Evolutionary conservation across 208 protist species (phyloP), one percentile per base, ranked within the genome.

Genomic region (Willaertia magna): DNA sequence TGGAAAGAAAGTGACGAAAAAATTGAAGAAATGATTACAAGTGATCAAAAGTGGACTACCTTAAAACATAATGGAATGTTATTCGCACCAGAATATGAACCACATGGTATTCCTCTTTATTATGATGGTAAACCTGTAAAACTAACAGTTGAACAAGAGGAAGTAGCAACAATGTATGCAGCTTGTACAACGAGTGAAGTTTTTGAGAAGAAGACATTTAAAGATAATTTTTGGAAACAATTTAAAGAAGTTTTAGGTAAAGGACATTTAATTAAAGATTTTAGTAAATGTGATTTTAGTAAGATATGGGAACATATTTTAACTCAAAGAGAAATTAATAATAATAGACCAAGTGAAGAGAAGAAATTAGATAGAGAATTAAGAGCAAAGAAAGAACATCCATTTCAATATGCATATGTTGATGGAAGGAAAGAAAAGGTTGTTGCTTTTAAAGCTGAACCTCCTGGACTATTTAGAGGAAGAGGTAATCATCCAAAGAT

Each of bases 101-200:
- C 97, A 22, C 98, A 99, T 85, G 95, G 95, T 22, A 93, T 99
- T 61, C 91, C 96, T 46, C 92, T 99, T 30, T 74, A 91, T 30
- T 99, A 99, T 89, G 93, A 99, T 79, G 95, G 95, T 11, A 87
- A 91, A 74, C 86, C 89, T 44, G 94, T 99, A 46, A 89, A 92
- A 14, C 93, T 99, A 84, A 97, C 93, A 20, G 89, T 94, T 3
- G 94, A 96, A 75, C 93, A 97, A 88, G 98, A 99, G 90, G 98
- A 99, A 89, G 93, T 98, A n/a, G 98, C 98, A 6, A 99, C 97
- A 1, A 98, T 98, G 91, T 99, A 97, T 82, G 97, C 97, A 0
- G 89, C 94, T 4, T 90, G 96, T 89, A 93, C 88, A 90, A 95
- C 94, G 76, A 96, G 93, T 40, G 97, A 99, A 87, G 97, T 98